Evolutionary conservation across 257 asterid species (phyloP), one percentile per base, ranked within the genome.

Genomic region (Penstemon barbatus): DNA sequence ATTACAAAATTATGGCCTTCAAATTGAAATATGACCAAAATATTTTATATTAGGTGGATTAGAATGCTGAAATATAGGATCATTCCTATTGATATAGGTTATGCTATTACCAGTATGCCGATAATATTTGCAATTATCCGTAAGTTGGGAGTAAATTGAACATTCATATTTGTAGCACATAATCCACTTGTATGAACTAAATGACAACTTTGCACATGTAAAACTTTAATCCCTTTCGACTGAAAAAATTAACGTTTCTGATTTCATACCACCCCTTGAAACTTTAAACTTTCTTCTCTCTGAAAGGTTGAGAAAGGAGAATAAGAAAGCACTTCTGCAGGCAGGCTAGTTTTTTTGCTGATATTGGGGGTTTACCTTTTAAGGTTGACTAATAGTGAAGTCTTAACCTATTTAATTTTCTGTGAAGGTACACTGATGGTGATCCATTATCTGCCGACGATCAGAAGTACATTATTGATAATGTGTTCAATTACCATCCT

Each of bases 401-500:
- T 46, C 38, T 68, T 53, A 68, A 71, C 61, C 10, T 45, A 15
- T 72, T 61, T 61, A 43, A 52, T 66, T 54, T 48, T 57, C 7
- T 67, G 60, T 75, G 82, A 68, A 92, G 98, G 89, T 84, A 83
- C 87, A 90, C 77, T 62, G 96, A 90, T 68, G 97, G 95, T 19
- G 96, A 90, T 75, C 95, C 91, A 55, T 64, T 93, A 70, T 73
- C 95, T 9, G 77, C 82, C 19, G 96, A 90, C 36, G 99, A 93
- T 80, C 97, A 93, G 81, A 81, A 82, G 25, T 93, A 76, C 78
- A 74, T 93, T 2, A 61, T 84, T 5, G 95, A 90, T 9, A 79
- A 89, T 42, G 97, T 93, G 44, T 79, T 93, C 75, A 88, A 78
- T 75, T 73, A 88, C 69, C 99, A 93, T 66, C 97, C 97, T 0